Evolutionary conservation across 78 protist genomes (phyloP), one percentile per base, ranked within the genome.

Genomic region (slime mould (Dictyostelium discoideum)): DNA sequence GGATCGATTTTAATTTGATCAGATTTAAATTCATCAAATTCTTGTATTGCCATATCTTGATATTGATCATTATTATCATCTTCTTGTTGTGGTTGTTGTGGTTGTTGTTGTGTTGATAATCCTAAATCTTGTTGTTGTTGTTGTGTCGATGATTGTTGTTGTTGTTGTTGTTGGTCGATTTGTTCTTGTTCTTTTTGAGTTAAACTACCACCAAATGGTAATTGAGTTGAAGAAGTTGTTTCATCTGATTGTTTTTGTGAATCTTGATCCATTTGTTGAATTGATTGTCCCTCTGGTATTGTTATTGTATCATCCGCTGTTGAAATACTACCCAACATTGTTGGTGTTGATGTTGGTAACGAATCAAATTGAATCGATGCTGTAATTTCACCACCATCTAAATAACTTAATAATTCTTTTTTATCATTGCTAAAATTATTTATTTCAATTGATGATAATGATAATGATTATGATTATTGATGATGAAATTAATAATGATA

Each of bases 351-450:
- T n/a, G 84, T 39, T 79, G 84, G 60, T n/a, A 79, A 79, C 8
- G 63, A 39, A 44, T 79, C 86, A 50, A 50, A 78, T 14, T 80
- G 63, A 65, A 78, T 88, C 0, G 86, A 80, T 78, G 85, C 10
- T 44, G 86, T 65, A 16, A 88, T 32, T 29, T 80, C 86, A 32
- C 81, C 81, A 65, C 88, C 88, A 67, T 90, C 87, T 32, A 90
- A 46, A 73, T 82, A 90, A 24, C 79, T 40, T 72, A 90, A 54
- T n/a, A 90, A 82, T 50, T 90, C 88, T 29, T 90, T 90, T 73
- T 73, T 90, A 39, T 90, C 95, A 90, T 80, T 90, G 7, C 95
- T 90, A 72, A 29, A 74, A n/a, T n/a, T n/a, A n/a, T n/a, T n/a
- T n/a, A n/a, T n/a, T n/a, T n/a, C n/a, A n/a, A n/a, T n/a, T n/a